Evolutionary conservation across 2,329 filamentous ascomycete genomes (phyloP).

Genomic region (Coniochaeta prunicola): DNA sequence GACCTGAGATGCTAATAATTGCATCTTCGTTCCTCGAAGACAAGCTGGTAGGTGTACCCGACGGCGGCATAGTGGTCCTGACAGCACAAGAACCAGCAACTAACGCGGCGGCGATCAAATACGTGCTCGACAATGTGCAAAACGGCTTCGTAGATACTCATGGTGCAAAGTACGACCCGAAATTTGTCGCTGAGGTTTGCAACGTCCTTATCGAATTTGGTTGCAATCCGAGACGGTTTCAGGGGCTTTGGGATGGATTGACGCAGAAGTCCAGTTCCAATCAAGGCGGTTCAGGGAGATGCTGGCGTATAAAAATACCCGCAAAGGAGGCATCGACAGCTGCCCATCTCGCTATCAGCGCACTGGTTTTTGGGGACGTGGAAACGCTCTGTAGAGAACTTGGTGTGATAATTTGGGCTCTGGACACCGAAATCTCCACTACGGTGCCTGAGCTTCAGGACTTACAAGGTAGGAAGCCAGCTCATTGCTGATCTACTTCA

Average conservation of each 20-base stretch:
- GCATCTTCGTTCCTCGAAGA: neutral
- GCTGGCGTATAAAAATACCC: neutral
- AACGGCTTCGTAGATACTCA: neutral
- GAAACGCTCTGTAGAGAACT: neutral
- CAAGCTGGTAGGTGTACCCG: neutral
- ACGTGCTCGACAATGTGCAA: neutral
- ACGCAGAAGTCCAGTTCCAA: neutral
- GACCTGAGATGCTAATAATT: neutral
- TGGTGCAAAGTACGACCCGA: neutral
- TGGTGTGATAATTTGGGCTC: neutral
- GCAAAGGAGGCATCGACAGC: neutral
- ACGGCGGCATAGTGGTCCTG: neutral
- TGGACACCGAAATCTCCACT: neutral
- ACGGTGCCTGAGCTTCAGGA: neutral
- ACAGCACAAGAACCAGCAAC: neutral
- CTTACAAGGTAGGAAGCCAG: neutral
- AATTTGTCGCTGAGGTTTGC: neutral
- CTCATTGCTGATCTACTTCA: neutral
- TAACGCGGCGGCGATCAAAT: neutral
- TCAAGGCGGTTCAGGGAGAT: neutral
- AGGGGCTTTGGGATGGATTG: neutral
- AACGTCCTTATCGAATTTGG: neutral
- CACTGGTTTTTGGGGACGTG: neutral
- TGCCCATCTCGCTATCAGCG: neutral
- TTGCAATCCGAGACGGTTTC: neutral